Evolutionary conservation across 2,329 filamentous ascomycete species (phyloP), one percentile per base, ranked within the genome.

Genomic region (Ascochyta clinopodiicola): DNA sequence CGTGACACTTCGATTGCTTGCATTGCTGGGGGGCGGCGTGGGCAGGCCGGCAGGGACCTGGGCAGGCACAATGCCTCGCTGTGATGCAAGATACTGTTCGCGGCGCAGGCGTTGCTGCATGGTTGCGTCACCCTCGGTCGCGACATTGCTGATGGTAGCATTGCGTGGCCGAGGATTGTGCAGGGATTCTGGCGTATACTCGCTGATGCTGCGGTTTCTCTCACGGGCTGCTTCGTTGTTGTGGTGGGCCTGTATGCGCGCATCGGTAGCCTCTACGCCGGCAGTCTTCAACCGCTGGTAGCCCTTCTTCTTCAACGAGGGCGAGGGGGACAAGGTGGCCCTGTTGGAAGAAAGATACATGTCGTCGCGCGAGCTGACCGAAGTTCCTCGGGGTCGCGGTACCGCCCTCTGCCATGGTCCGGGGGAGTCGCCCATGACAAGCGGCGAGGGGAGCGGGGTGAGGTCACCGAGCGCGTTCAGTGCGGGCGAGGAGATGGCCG

Each of bases 131-230:
- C 77, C 31, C 75, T 68, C 77, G 77, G 60, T 75, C 12, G 66
- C 61, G 17, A 66, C 56, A 47, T 62, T 68, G 34, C 86, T 80
- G 15, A 95, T 86, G 0, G 89, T 91, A 51, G 90, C 83, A 60
- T 91, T 88, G 38, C 92, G 85, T 29, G 80, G 78, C 68, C 86
- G 90, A 0, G 88, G 82, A 44, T 89, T 83, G 38, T 86, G 82
- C 61, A 88, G 80, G 5, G 85, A 79, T 49, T 95, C 90, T 2
- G 92, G 92, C 0, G 87, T 83, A 74, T 96, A 96, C 62, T 97
- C 93, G 78, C 92, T 96, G 24, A 95, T 79, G 75, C 93, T 97
- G 66, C 93, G 84, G 73, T 95, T 92, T 56, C 90, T 85, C 12
- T 80, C 80, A 73, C 91, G 90, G 17, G 60, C 65, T 25, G 60